Conservation (phyloP, 768 basidiomycete genomes). For the Hortiboletus flavorubellus region DNA sequence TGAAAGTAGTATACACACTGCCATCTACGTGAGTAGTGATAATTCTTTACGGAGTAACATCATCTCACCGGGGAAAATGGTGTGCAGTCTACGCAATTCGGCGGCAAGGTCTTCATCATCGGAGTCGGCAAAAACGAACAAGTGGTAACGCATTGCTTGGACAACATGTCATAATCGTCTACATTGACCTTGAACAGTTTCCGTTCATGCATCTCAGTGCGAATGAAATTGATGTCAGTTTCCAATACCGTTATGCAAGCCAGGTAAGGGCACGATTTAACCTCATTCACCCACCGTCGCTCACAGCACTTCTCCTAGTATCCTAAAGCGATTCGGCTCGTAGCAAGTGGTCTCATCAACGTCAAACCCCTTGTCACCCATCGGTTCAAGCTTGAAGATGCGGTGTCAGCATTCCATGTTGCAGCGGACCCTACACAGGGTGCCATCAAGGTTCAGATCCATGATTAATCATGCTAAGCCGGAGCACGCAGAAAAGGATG, state of each 20-base stretch:
- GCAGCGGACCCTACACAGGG: constrained; percentile 66
- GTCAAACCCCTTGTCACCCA: constrained; percentile 81
- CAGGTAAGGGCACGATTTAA: constrained; percentile 35
- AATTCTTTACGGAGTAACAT: not conserved
- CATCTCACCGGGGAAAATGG: not conserved
- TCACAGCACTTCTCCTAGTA: constrained; percentile 42
- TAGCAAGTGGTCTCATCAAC: constrained; percentile 70
- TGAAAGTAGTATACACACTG: constrained; percentile 59
- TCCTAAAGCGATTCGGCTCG: constrained; percentile 78
- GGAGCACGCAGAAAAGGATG: not conserved
- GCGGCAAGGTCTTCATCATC: constrained; percentile 67
- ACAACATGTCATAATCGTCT: not conserved
- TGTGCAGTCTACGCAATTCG: constrained; percentile 57
- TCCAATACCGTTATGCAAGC: constrained; percentile 69
- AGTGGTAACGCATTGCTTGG: constrained; percentile 34
- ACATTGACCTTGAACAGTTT: constrained; percentile 38
- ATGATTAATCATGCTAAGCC: constrained; percentile 35
- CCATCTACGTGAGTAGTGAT: constrained; percentile 45
- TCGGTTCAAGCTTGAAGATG: constrained; percentile 66
- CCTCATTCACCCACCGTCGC: not conserved
- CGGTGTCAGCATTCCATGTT: constrained; percentile 75
- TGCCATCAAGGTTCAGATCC: constrained; percentile 68
- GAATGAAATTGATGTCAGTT: constrained; percentile 65
- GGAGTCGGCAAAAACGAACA: constrained; percentile 67
- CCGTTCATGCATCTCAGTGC: constrained; percentile 73